Evolutionary conservation across 768 basidiomycete species (phyloP).

Genomic region (Auriscalpium microsporum): DNA sequence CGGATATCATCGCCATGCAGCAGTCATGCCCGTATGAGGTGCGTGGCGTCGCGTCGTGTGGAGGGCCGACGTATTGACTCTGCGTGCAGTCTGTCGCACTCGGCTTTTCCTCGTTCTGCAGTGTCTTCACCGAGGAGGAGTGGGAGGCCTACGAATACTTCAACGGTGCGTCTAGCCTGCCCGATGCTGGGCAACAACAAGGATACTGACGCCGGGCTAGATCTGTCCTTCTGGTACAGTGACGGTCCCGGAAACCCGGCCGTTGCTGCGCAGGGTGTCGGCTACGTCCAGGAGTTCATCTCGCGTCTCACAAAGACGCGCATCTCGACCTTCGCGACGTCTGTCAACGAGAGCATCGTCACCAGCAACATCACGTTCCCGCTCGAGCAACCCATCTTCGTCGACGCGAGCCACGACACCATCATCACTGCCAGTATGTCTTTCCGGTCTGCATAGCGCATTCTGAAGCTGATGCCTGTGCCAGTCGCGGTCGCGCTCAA

Average conservation of each 20-base stretch:
- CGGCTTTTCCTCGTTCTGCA: conserved; percentile 42
- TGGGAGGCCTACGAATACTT: conserved; percentile 44
- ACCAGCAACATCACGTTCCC: conserved; percentile 29
- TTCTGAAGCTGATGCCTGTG: background rate
- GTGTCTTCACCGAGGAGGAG: conserved; percentile 42
- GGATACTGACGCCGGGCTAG: background rate
- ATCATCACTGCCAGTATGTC: conserved; percentile 30
- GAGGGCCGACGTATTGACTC: background rate
- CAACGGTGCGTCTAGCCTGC: conserved; percentile 18
- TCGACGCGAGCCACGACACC: conserved; percentile 40
- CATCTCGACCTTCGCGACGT: conserved; percentile 32
- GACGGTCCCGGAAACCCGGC: conserved; percentile 36
- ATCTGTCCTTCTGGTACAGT: conserved; percentile 27
- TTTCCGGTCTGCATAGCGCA: background rate
- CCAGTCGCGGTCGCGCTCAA: conserved; percentile 38
- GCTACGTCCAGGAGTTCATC: conserved; percentile 36
- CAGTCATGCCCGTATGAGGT: conserved; percentile 33
- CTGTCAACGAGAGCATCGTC: conserved; percentile 39
- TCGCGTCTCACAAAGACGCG: conserved; percentile 33
- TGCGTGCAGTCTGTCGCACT: conserved; percentile 35
- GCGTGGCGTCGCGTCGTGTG: background rate
- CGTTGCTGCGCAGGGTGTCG: conserved; percentile 30
- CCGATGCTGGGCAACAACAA: background rate
- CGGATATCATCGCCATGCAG: conserved; percentile 29
- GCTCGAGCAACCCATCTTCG: conserved; percentile 31